A percentile compares a stretch with the other conserved stretches of the same genome.
Conservation (phyloP, 106 monocot species). For the Platanthera zijinensis region DNA sequence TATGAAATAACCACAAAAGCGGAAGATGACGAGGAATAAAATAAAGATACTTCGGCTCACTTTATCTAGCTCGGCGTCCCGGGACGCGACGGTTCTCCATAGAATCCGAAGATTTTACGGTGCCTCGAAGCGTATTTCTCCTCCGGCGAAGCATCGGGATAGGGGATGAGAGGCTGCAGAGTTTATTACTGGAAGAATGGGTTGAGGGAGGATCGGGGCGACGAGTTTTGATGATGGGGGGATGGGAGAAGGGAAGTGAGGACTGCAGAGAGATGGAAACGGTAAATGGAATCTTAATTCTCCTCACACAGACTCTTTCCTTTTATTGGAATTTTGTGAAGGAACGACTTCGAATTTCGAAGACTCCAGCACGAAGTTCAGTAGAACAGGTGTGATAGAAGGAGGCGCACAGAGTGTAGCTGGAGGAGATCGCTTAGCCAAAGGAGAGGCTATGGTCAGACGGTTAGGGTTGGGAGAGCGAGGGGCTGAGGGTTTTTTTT, state of each 20-base stretch:
- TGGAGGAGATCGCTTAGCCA: too few species aligned
- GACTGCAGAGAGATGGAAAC: not conserved
- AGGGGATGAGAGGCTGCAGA: conserved; percentile 2
- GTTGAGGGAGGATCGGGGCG: not conserved
- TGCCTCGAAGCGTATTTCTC: not conserved
- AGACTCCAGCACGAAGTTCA: not conserved
- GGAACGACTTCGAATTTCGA: not conserved
- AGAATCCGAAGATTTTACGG: not conserved
- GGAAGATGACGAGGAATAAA: not conserved
- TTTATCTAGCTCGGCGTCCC: conserved; percentile 5
- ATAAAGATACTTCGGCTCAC: not conserved
- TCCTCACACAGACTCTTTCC: not conserved
- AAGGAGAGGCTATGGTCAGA: too few species aligned
- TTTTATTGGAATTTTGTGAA: not conserved
- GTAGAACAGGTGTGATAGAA: not conserved
- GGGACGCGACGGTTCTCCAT: not conserved
- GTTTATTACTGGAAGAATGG: not conserved
- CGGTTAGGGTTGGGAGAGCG: too few species aligned
- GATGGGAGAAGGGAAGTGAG: not conserved
- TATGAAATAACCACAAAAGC: not conserved
- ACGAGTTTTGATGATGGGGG: not conserved
- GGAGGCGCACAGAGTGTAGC: too few species aligned
- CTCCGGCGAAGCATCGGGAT: conserved; percentile 25
- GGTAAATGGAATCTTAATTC: conserved; percentile 6
- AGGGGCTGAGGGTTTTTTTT: too few species aligned